These are phyloP conservation scores for Pisolithus orientalis DNA, from an alignment of 768 basidiomycete species.

Conservation along the genomic window DNA sequence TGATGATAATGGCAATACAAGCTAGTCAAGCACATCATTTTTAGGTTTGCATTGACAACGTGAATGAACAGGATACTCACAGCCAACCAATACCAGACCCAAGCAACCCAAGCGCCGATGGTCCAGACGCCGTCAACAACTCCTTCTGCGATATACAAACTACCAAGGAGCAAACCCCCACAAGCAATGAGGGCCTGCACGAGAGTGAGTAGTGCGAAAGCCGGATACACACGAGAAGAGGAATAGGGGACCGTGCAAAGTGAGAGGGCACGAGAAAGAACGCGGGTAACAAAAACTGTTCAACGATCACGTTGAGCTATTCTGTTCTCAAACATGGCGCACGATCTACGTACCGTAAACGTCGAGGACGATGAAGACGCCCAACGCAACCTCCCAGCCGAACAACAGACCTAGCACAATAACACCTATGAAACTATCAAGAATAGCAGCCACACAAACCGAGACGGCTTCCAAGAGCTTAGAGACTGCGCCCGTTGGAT, in stretches of 20 bases:
- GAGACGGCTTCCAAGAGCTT: constrained; percentile 26
- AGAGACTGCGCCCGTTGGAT: constrained; percentile 9
- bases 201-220: constrained; percentile 12
- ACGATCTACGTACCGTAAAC: constrained; percentile 52
- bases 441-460: constrained; percentile 73
- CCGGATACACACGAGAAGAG: constrained; percentile 6
- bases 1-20: constrained; percentile 30
- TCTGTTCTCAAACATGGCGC: neutral
- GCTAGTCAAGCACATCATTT: neutral
- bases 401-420: constrained; percentile 58
- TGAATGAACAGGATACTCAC: neutral
- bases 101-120: constrained; percentile 21
- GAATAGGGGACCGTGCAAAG: neutral
- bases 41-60: neutral
- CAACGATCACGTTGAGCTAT: neutral
- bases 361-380: constrained; percentile 68
- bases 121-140: constrained; percentile 25
- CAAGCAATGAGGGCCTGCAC: constrained; percentile 81
- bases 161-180: constrained; percentile 72
- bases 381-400: constrained; percentile 59
- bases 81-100: constrained; percentile 26
- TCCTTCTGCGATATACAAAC: constrained; percentile 21
- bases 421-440: constrained; percentile 72
- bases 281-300: constrained; percentile 14
- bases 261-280: constrained; percentile 2